These are phyloP conservation scores for Leptographium lundbergii DNA, from an alignment of 2,329 filamentous ascomycete genomes.

Conservation along the genomic window DNA sequence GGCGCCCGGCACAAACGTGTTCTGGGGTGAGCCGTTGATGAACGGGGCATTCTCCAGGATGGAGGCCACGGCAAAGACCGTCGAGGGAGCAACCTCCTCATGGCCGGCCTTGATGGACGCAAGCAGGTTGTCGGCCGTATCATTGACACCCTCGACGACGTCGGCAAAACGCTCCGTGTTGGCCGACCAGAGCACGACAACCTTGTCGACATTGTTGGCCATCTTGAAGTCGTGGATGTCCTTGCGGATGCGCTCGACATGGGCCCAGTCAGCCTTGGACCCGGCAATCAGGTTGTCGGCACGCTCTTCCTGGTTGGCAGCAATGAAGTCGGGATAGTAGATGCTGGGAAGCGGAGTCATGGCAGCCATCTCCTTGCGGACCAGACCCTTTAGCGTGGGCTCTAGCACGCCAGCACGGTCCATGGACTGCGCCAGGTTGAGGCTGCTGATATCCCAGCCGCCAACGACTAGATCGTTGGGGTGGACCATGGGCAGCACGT, in stretches of 20 bases:
- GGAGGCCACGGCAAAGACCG: slow-evolving; percentile 86
- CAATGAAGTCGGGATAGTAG: slow-evolving; percentile 99
- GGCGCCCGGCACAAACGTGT: slow-evolving; percentile 93
- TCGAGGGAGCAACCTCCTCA: slow-evolving; percentile 86
- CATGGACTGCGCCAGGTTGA: slow-evolving; percentile 87
- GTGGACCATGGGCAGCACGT: slow-evolving; percentile 91
- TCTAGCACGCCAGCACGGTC: slow-evolving; percentile 91
- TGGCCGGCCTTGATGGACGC: slow-evolving; percentile 78
- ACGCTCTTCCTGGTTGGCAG: slow-evolving; percentile 92
- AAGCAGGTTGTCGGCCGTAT: slow-evolving; percentile 89
- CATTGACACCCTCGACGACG: slow-evolving; percentile 77
- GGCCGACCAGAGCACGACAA: slow-evolving; percentile 96
- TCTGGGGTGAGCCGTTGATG: slow-evolving; percentile 98
- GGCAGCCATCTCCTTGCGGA: slow-evolving; percentile 83
- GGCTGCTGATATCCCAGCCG: slow-evolving; percentile 90
- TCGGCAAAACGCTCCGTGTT: slow-evolving; percentile 97
- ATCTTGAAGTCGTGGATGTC: slow-evolving; percentile 94
- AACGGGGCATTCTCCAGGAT: slow-evolving; percentile 86
- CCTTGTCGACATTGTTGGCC: slow-evolving; percentile 74
- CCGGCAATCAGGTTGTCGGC: slow-evolving; percentile 84
- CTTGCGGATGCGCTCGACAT: slow-evolving; percentile 84
- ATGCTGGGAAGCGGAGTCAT: slow-evolving; percentile 87
- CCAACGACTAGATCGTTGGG: slow-evolving; percentile 91
- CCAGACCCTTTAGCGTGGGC: slow-evolving; percentile 78
- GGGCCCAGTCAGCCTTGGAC: slow-evolving; percentile 69